These are phyloP conservation scores for Dactylorhiza incarnata DNA, from an alignment of 106 monocot genomes.

Conservation along the genomic window DNA sequence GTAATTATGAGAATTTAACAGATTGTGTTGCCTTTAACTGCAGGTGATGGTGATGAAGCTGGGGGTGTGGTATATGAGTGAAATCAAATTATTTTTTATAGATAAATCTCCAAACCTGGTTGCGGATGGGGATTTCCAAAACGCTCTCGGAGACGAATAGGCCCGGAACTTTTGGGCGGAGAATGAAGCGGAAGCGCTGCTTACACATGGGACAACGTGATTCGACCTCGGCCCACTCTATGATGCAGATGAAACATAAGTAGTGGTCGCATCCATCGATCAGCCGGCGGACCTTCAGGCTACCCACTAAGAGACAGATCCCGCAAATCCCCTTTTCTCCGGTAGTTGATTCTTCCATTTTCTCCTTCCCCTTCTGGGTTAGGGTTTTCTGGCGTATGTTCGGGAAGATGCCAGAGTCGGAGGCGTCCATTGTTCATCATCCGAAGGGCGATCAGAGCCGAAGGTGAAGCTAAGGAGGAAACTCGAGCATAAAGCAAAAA, in stretches of 20 bases:
- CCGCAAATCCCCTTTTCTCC: constrained; percentile 40
- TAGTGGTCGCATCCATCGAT: constrained; percentile 71
- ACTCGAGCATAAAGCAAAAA: no score
- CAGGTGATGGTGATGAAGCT: no score
- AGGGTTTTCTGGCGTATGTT: constrained; percentile 14
- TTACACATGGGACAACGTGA: constrained; percentile 83
- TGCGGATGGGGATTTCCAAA: constrained; percentile 42
- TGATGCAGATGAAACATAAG: constrained; percentile 88
- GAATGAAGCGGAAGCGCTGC: constrained; percentile 47
- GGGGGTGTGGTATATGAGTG: no score
- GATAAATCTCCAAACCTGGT: constrained; percentile 45
- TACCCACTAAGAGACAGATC: constrained; percentile 53
- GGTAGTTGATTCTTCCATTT: constrained; percentile 4
- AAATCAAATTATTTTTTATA: no score
- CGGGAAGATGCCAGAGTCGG: not conserved
- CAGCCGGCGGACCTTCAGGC: constrained; percentile 31
- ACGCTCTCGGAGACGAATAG: constrained; percentile 30
- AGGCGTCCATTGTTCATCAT: not conserved
- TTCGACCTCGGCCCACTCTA: constrained; percentile 87
- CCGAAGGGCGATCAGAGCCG: no score
- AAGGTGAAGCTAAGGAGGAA: no score
- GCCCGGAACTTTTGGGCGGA: constrained; percentile 25
- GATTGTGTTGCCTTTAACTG: no score
- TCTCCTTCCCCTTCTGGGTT: constrained; percentile 32
- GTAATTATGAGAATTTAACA: no score